Percentiles rank a stretch among this genome's conserved stretches.
These are phyloP conservation scores for Mycena floridula DNA, from an alignment of 768 basidiomycete species.

Conservation along the genomic window DNA sequence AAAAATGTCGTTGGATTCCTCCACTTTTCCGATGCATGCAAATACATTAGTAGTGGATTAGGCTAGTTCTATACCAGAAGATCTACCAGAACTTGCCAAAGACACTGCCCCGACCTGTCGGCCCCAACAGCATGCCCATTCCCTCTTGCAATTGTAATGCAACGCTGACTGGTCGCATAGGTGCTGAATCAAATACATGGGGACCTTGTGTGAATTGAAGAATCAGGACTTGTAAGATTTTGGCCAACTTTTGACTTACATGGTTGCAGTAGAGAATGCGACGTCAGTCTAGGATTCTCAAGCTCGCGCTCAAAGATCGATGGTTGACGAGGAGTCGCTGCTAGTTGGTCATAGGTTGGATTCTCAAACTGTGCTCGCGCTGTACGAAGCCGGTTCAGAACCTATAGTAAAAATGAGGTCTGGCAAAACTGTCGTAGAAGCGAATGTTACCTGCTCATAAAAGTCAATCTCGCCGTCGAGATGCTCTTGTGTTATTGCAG, in stretches of 20 bases:
- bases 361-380: conserved; percentile 50
- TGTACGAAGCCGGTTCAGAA: conserved; percentile 49
- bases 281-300: conserved; percentile 41
- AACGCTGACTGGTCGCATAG: conserved; percentile 50
- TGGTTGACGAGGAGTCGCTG: conserved; percentile 45
- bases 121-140: conserved; percentile 37
- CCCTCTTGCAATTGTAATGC: conserved; percentile 51
- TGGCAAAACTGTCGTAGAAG: not conserved
- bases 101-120: conserved; percentile 33
- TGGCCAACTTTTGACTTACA: too few species aligned
- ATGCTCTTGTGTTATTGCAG: conserved; percentile 51
- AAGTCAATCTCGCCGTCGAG: conserved; percentile 74
- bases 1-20: not conserved
- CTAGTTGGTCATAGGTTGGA: conserved; percentile 43
- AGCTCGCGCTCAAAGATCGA: conserved; percentile 77
- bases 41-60: not conserved
- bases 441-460: conserved; percentile 54
- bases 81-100: conserved; percentile 45
- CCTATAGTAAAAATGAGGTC: conserved; percentile 23
- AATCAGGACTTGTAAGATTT: too few species aligned
- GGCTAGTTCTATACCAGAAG: too few species aligned
- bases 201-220: too few species aligned
- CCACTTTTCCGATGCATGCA: not conserved
- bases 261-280: conserved; percentile 58
- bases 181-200: conserved; percentile 66